phyloP scores from a whole-genome alignment of 306 rosid species.

The Malus sieversii region DNA sequence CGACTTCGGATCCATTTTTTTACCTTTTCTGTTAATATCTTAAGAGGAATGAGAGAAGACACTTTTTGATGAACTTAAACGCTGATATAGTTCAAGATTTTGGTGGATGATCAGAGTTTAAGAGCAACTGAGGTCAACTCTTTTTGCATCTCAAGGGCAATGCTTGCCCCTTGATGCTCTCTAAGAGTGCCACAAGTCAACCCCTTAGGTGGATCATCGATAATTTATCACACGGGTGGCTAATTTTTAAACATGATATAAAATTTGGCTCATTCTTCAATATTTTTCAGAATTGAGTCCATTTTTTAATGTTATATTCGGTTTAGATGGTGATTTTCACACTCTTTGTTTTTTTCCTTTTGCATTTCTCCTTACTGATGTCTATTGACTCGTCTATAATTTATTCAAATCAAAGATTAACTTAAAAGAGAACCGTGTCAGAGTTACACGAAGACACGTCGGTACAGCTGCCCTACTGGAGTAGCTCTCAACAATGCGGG shows the following conservation, averaged over 20 bases:
- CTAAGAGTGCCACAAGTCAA: constrained; percentile 7
- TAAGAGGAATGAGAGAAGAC: too few species aligned
- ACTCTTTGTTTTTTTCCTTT: too few species aligned
- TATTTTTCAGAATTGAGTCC: background rate
- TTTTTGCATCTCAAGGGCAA: background rate
- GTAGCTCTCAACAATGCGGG: constrained; percentile 4
- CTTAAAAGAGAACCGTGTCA: too few species aligned
- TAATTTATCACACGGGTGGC: background rate
- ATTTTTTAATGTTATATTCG: too few species aligned
- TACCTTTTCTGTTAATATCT: background rate
- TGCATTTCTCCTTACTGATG: too few species aligned
- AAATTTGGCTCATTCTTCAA: background rate
- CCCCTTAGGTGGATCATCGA: background rate
- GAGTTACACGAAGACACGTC: too few species aligned
- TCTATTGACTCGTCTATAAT: too few species aligned
- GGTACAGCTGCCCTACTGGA: too few species aligned
- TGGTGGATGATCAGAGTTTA: background rate
- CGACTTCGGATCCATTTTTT: constrained; percentile 47
- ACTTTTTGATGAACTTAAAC: background rate
- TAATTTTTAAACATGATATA: background rate
- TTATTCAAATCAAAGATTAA: too few species aligned
- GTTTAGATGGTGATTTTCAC: too few species aligned
- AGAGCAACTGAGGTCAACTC: constrained; percentile 8
- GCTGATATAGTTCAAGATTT: background rate
- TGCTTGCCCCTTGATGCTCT: constrained; percentile 1